Base-by-base conservation (phyloP, 163 green algal species). In the Chloroidium sp. region DNA sequence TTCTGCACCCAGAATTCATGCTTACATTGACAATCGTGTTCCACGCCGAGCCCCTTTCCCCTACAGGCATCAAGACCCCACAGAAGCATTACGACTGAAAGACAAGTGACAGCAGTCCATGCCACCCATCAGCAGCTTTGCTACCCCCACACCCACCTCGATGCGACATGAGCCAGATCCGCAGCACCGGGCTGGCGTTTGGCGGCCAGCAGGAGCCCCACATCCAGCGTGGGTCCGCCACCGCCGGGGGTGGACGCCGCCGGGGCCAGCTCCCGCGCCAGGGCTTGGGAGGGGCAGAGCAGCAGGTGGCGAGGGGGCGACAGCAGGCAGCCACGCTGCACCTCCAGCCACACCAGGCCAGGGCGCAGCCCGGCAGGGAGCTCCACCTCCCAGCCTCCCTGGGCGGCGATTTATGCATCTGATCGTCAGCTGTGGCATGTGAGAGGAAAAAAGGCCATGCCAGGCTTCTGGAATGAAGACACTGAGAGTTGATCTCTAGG, bases 271-370 rank as follows among this genome's bases (percentile, higher is more conserved):
- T 85, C 82, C 8, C 10, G n/a, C 4, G 82, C 79, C 69, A 84
- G 58, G 14, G 59, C 62, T 72, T 69, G 4, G 12, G 59, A 62
- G 1, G 78, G 75, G 1, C 76, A 61, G 2, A 85, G n/a, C 60
- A 86, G 69, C 2, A 86, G 4, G 1, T 79, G 82, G 12, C 58
- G 61, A 3, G 77, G 75, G 6, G 72, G n/a, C 14, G 67, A 69
- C 3, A 84, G 8, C 8, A 84, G n/a, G 4, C 62, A 68, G 36
- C 80, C 83, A 1, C 62, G n/a, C 77, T 83, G 77, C 1, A 83
- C 74, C 75, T 87, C 83, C 60, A 87, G 36, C 14, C 72, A 84
- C 13, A 79, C 57, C 4, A 79, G 10, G 12, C 82, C 82, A 13
- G 78, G 62, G n/a, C 67, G n/a, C 64, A 85, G 59, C 13, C 78